Conservation (phyloP, 1,284 basidiomycete genomes). For the Papiliotrema terrestris region DNA sequence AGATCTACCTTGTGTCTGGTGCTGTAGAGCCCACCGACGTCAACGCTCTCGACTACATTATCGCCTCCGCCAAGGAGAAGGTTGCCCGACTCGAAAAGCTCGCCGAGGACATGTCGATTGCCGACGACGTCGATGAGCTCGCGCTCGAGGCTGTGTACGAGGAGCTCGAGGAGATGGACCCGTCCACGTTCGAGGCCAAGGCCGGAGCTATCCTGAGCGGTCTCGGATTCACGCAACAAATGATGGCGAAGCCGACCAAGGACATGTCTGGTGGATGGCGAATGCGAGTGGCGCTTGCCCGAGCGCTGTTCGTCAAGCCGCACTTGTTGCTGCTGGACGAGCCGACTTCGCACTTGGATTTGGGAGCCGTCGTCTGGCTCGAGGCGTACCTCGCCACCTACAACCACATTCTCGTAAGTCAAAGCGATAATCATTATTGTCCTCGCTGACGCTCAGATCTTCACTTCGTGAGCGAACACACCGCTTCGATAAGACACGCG, state of each 20-base stretch:
- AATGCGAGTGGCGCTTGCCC: slow-evolving; percentile 95
- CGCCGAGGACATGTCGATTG: slow-evolving; percentile 88
- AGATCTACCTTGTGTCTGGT: slow-evolving; percentile 91
- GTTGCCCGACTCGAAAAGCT: slow-evolving; percentile 92
- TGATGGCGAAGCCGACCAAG: slow-evolving; percentile 97
- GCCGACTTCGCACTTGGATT: slow-evolving; percentile 64
- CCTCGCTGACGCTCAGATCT: slow-evolving; percentile 11
- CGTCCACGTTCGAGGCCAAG: slow-evolving; percentile 90
- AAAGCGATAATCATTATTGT: background rate
- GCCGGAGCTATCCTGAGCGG: slow-evolving; percentile 94
- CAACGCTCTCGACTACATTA: slow-evolving; percentile 94
- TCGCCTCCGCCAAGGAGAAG: slow-evolving; percentile 87
- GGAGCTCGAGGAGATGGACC: slow-evolving; percentile 96
- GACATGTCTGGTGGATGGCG: slow-evolving; percentile 99
- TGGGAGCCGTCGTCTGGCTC: slow-evolving; percentile 97
- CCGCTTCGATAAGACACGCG: slow-evolving; percentile 6
- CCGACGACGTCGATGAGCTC: slow-evolving; percentile 83
- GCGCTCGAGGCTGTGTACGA: slow-evolving; percentile 88
- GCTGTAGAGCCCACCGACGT: slow-evolving; percentile 96
- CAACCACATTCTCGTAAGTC: slow-evolving; percentile 86
- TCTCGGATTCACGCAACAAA: slow-evolving; percentile 83
- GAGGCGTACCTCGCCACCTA: slow-evolving; percentile 97
- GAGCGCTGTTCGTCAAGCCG: slow-evolving; percentile 94
- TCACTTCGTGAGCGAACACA: slow-evolving; percentile 31
- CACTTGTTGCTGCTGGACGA: slow-evolving; percentile 91